A percentile compares a stretch with the other conserved stretches of the same genome.
These are phyloP conservation scores for Apophysomyces elegans DNA, from an alignment of 371 early-diverging fungal genomes.

Conservation along the genomic window DNA sequence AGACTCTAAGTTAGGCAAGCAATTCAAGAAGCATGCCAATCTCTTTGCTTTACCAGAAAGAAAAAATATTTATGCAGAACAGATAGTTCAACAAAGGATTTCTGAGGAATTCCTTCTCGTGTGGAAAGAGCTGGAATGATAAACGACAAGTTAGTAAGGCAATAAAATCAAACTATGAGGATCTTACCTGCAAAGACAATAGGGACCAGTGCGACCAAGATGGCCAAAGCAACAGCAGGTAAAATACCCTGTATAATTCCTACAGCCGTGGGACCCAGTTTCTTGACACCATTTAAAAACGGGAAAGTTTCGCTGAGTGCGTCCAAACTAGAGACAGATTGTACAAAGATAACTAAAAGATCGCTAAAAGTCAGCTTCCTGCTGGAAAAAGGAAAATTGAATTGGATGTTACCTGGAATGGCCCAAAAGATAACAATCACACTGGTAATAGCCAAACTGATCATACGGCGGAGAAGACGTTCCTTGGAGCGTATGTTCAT, in stretches of 20 bases:
- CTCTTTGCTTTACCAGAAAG: slow-evolving; percentile 57
- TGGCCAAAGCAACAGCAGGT: slow-evolving; percentile 72
- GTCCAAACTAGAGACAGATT: slow-evolving; percentile 66
- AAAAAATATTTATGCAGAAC: slow-evolving; percentile 73
- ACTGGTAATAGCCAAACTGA: slow-evolving; percentile 49
- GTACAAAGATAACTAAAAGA: slow-evolving; percentile 57
- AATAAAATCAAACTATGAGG: not conserved
- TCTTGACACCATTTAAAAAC: slow-evolving; percentile 47
- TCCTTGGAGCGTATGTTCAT: slow-evolving; percentile 63
- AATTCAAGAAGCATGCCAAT: too few species aligned
- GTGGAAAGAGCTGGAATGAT: slow-evolving; percentile 49
- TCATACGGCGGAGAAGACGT: slow-evolving; percentile 59
- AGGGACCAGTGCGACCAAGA: slow-evolving; percentile 76
- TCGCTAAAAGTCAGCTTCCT: not conserved
- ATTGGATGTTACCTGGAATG: slow-evolving; percentile 47
- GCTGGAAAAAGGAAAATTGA: not conserved
- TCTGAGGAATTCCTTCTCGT: slow-evolving; percentile 71
- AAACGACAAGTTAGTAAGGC: not conserved
- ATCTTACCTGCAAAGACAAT: slow-evolving; percentile 59
- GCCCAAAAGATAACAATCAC: slow-evolving; percentile 77
- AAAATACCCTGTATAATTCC: slow-evolving; percentile 83
- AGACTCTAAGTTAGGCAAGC: not conserved
- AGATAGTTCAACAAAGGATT: slow-evolving; percentile 64
- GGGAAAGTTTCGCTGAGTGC: slow-evolving; percentile 54
- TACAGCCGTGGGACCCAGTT: slow-evolving; percentile 37